Conservation (phyloP, 106 monocot genomes). For the Acanthochlamys bracteata region DNA sequence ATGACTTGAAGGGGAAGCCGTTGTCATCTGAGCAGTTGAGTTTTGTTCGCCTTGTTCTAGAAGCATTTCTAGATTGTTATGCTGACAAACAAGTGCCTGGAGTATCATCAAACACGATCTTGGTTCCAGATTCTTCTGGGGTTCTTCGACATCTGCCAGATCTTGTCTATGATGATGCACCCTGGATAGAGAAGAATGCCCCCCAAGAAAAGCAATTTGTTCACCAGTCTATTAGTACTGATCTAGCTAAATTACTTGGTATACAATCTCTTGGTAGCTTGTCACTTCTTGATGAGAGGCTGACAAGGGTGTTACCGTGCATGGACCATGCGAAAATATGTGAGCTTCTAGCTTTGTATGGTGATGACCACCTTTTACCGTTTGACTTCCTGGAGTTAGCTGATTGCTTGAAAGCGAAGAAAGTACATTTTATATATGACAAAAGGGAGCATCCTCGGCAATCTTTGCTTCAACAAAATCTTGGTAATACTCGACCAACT, state of each 20-base stretch:
- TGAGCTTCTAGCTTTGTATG: conserved; percentile 75
- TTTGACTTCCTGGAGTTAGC: conserved; percentile 95
- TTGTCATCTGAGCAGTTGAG: conserved; percentile 71
- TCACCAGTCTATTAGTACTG: conserved; percentile 63
- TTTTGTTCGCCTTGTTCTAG: conserved; percentile 80
- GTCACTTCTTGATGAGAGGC: conserved; percentile 69
- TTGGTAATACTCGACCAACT: conserved; percentile 38
- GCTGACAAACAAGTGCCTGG: conserved; percentile 31
- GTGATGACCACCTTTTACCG: conserved; percentile 53
- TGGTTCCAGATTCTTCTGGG: conserved; percentile 81
- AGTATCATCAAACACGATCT: conserved; percentile 38
- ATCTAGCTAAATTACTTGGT: conserved; percentile 76
- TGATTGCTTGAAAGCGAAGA: conserved; percentile 73
- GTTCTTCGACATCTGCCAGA: conserved; percentile 34
- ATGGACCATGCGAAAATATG: conserved; percentile 81
- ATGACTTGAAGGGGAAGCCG: conserved; percentile 62
- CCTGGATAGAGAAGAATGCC: conserved; percentile 68
- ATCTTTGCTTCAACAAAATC: conserved; percentile 87
- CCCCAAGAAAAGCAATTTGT: conserved; percentile 47
- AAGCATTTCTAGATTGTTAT: conserved; percentile 71
- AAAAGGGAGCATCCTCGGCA: conserved; percentile 85
- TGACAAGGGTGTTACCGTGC: conserved; percentile 68
- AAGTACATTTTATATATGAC: conserved; percentile 83
- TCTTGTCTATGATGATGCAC: conserved; percentile 96
- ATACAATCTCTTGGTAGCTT: conserved; percentile 65